A percentile compares a stretch with the other conserved stretches of the same genome.
Conservation (phyloP, 352 stramenopile species). For the Globisporangium nunn region DNA sequence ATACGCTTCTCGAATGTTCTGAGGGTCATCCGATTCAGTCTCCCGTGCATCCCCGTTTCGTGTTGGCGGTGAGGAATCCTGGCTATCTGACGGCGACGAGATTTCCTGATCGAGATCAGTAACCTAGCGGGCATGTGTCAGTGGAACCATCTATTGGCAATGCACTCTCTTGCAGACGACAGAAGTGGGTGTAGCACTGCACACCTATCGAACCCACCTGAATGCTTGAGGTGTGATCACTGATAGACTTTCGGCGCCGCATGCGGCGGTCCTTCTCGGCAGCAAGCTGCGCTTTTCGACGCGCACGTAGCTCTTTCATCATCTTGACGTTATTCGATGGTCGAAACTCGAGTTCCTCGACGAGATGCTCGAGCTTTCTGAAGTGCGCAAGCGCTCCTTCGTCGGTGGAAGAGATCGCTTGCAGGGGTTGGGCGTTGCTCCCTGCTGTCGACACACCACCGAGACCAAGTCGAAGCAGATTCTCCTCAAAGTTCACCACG, state of each 20-base stretch:
- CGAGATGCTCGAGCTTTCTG: constrained; percentile 30
- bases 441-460: constrained; percentile 8
- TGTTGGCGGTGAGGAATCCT: neutral
- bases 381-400: constrained; percentile 34
- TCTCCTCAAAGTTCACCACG: constrained; percentile 53
- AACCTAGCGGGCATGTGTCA: neutral
- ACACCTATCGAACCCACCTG: neutral
- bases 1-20: constrained; percentile 28
- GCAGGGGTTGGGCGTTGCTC: constrained; percentile 17
- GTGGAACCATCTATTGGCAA: neutral
- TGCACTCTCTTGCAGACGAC: neutral
- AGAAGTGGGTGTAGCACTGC: no score
- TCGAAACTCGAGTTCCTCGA: constrained; percentile 51
- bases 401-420: constrained; percentile 34
- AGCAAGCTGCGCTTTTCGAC: constrained; percentile 55
- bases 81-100: neutral
- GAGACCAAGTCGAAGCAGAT: constrained; percentile 53
- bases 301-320: constrained; percentile 74
- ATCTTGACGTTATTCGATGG: constrained; percentile 77
- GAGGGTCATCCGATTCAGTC: neutral
- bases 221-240: constrained; percentile 14
- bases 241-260: constrained; percentile 34
- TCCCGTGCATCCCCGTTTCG: neutral
- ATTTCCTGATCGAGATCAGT: neutral
- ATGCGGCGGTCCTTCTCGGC: constrained; percentile 60